Evolutionary conservation across 176 grass and related monocot genomes (phyloP).

Genomic region (Poa annua): DNA sequence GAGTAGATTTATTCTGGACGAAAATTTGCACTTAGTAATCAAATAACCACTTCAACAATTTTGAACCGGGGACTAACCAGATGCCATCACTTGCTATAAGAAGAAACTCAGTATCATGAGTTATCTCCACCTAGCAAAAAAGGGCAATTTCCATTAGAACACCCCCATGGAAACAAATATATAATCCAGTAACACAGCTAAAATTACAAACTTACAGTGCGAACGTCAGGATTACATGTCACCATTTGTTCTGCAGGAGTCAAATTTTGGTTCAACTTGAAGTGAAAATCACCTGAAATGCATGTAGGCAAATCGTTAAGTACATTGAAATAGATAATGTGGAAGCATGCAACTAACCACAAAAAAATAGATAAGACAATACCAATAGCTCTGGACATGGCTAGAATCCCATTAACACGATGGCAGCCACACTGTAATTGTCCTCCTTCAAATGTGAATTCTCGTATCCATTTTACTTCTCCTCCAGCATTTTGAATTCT

Average conservation of each 20-base stretch:
- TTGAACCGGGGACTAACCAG: not conserved
- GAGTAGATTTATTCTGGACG: not conserved
- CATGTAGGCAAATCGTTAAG: not conserved
- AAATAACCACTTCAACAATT: not conserved
- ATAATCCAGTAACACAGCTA: not conserved
- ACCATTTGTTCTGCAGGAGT: constrained; percentile 15
- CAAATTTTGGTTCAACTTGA: constrained; percentile 15
- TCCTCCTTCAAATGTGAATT: no score
- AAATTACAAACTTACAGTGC: constrained; percentile 27
- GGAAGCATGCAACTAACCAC: not conserved
- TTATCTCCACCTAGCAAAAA: not conserved
- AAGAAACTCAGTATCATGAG: constrained; percentile 5
- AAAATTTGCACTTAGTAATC: not conserved
- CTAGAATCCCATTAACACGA: not conserved
- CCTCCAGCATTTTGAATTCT: constrained; percentile 32
- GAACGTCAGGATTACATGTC: constrained; percentile 28
- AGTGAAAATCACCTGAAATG: constrained; percentile 14
- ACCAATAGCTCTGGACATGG: constrained; percentile 30
- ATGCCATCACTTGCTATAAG: constrained; percentile 9
- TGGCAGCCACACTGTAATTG: not conserved
- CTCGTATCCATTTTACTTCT: not conserved
- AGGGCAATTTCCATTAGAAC: not conserved
- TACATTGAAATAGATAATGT: not conserved
- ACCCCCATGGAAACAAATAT: not conserved
- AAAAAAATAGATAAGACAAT: constrained; percentile 5